Conservation (phyloP, 495 filamentous ascomycete species). For the Trypethelium eluteriae region DNA sequence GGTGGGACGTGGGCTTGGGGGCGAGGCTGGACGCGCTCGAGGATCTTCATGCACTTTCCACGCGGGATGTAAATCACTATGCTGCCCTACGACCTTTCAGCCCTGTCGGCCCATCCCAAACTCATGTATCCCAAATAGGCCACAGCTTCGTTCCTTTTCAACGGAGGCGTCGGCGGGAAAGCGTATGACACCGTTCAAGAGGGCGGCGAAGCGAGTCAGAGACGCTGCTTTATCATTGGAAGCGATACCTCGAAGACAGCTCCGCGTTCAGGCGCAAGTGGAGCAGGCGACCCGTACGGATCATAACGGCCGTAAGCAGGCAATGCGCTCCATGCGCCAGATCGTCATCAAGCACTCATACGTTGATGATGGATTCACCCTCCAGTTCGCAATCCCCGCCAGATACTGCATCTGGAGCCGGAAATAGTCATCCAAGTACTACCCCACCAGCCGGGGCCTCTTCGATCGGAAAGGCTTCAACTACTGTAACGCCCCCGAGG, state of each 20-base stretch:
- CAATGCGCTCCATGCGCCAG: not conserved
- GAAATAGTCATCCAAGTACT: not conserved
- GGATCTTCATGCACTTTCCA: not conserved
- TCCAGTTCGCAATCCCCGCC: not conserved
- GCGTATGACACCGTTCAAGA: too few relatives aligned
- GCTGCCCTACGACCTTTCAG: not conserved
- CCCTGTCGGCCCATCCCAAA: too few relatives aligned
- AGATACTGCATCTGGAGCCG: not conserved
- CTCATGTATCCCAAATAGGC: too few relatives aligned
- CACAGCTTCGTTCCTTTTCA: too few relatives aligned
- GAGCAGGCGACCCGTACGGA: too few relatives aligned
- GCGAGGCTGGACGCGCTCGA: not conserved
- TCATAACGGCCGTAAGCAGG: slow-evolving; percentile 10
- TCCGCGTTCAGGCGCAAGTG: too few relatives aligned
- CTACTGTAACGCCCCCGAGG: slow-evolving; percentile 19
- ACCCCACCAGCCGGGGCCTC: not conserved
- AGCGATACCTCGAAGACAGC: not conserved
- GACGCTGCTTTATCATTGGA: not conserved
- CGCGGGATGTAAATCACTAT: not conserved
- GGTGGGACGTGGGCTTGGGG: not conserved
- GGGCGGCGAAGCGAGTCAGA: not conserved
- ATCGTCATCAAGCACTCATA: not conserved
- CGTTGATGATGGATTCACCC: not conserved
- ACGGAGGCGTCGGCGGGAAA: too few relatives aligned
- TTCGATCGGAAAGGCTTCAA: not conserved